phyloP scores from a whole-genome alignment of 208 protist species.

The Acanthamoeba healyi region DNA sequence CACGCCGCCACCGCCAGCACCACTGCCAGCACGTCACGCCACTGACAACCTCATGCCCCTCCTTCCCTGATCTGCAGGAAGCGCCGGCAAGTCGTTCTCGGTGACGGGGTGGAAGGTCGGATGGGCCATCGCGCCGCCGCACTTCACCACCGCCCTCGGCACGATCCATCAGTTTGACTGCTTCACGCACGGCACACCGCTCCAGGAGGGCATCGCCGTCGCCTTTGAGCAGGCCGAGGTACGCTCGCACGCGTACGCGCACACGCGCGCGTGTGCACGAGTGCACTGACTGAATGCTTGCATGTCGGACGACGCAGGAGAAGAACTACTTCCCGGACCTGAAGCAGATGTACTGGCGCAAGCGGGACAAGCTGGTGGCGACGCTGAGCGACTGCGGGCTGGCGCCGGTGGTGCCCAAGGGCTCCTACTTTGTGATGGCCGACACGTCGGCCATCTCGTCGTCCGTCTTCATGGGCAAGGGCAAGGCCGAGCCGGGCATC shows the following conservation, averaged over 20 bases:
- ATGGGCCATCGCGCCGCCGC: constrained; percentile 89
- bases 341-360: constrained; percentile 84
- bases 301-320: no score
- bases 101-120: constrained; percentile 96
- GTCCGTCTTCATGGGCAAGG: constrained; percentile 83
- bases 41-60: background rate
- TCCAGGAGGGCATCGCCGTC: constrained; percentile 92
- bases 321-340: constrained; percentile 85
- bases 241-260: background rate
- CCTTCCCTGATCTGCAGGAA: background rate
- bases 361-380: constrained; percentile 35
- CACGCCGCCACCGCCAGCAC: no score
- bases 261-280: constrained; percentile 86
- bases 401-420: constrained; percentile 86
- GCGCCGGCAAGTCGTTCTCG: constrained; percentile 94
- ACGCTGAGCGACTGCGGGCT: constrained; percentile 85
- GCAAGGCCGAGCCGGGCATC: constrained; percentile 28
- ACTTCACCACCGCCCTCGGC: constrained; percentile 57
- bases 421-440: constrained; percentile 94
- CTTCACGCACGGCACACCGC: constrained; percentile 92
- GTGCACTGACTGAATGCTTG: no score
- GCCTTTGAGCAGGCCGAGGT: constrained; percentile 87
- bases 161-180: constrained; percentile 91
- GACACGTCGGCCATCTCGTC: constrained; percentile 90
- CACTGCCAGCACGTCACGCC: background rate